Percentiles rank a stretch among this genome's conserved stretches.
phyloP scores from a whole-genome alignment of 1,284 basidiomycete genomes.

The Anthracocystis panici-leucophaei region DNA sequence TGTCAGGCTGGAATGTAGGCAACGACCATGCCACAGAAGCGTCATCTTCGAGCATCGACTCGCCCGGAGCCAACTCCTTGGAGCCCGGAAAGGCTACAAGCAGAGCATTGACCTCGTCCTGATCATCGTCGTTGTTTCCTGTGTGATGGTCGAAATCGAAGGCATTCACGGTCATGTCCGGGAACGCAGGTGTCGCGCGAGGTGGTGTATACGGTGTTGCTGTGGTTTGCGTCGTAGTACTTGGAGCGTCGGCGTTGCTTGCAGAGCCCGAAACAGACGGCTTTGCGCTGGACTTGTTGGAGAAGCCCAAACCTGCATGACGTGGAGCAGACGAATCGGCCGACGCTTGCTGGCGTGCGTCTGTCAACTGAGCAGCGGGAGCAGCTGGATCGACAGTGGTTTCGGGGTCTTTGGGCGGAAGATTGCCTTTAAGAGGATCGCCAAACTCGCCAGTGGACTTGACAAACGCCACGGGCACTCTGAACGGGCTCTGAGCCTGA shows the following conservation, averaged over 20 bases:
- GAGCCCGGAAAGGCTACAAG: conserved; percentile 54
- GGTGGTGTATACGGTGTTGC: conserved; percentile 26
- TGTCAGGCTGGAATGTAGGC: conserved; percentile 30
- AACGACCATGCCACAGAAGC: conserved; percentile 21
- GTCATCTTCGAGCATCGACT: conserved; percentile 44
- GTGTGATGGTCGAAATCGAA: conserved; percentile 21
- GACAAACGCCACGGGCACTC: conserved; percentile 57
- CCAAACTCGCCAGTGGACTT: conserved; percentile 51
- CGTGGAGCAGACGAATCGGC: conserved; percentile 20
- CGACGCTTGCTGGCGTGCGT: conserved; percentile 15
- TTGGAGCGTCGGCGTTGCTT: not conserved
- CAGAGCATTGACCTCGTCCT: conserved; percentile 49
- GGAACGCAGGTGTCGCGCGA: conserved; percentile 14
- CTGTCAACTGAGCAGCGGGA: conserved; percentile 13
- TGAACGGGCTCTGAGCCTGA: conserved; percentile 26
- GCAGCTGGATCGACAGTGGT: conserved; percentile 9
- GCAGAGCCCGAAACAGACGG: conserved; percentile 7
- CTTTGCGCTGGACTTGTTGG: conserved; percentile 21
- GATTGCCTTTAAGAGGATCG: conserved; percentile 37
- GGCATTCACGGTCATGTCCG: conserved; percentile 1
- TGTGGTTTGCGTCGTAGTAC: not conserved
- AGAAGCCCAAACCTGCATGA: conserved; percentile 54
- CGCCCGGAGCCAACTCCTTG: conserved; percentile 39
- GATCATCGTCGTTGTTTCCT: conserved; percentile 12
- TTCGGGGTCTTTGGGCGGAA: conserved; percentile 25